Evolutionary conservation across 1,284 basidiomycete genomes (phyloP).

Genomic region (Grifola frondosa): DNA sequence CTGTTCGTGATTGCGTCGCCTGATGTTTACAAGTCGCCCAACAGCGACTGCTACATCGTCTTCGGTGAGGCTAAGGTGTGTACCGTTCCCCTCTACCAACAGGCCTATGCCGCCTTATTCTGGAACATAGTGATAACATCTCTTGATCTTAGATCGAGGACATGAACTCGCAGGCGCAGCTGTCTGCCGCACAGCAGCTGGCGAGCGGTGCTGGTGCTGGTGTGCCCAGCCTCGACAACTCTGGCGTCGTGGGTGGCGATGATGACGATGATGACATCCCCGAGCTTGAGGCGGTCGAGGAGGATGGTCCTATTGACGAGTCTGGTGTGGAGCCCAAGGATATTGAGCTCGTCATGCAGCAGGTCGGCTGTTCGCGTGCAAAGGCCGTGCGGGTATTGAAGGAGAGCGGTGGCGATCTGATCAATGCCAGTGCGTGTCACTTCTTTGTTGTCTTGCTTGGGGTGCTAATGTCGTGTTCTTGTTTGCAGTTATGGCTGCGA

Average conservation of each 20-base stretch:
- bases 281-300: conserved; percentile 77
- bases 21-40: conserved; percentile 97
- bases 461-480: neutral
- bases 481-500: conserved; percentile 66
- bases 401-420: conserved; percentile 88
- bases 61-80: conserved; percentile 95
- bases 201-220: conserved; percentile 53
- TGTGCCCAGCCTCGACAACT: conserved; percentile 53
- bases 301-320: conserved; percentile 77
- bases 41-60: conserved; percentile 98
- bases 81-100: neutral
- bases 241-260: conserved; percentile 49
- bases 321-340: conserved; percentile 91
- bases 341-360: conserved; percentile 91
- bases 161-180: conserved; percentile 82
- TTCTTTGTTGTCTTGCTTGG: neutral
- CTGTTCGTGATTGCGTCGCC: conserved; percentile 93
- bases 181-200: conserved; percentile 84
- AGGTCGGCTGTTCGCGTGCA: conserved; percentile 80
- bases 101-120: neutral
- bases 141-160: conserved; percentile 75
- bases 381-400: conserved; percentile 88
- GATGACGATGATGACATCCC: conserved; percentile 81
- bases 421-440: conserved; percentile 84
- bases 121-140: neutral